phyloP scores from a whole-genome alignment of 192 early-diverging fungal genomes.

The Podila epigama region DNA sequence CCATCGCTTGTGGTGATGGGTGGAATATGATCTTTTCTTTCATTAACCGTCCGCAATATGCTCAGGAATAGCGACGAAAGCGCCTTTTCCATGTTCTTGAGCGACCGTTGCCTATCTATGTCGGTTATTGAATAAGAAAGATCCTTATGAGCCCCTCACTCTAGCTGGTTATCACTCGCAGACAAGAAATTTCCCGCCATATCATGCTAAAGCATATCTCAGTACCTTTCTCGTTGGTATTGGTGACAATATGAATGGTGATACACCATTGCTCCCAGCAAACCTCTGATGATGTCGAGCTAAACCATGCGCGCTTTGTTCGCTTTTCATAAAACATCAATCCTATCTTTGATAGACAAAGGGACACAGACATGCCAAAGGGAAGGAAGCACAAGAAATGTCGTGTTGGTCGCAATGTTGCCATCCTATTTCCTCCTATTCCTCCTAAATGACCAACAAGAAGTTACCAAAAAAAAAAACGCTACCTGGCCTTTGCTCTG shows the following conservation, averaged over 20 bases:
- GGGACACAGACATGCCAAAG: neutral
- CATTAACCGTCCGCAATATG: slow-evolving; percentile 64
- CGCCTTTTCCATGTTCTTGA: slow-evolving; percentile 54
- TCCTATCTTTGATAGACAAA: slow-evolving; percentile 45
- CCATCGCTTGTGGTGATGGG: slow-evolving; percentile 65
- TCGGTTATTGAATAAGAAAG: neutral
- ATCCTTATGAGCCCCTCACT: no score
- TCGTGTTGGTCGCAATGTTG: neutral
- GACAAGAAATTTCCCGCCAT: no score
- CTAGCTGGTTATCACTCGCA: no score
- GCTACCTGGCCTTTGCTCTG: slow-evolving; percentile 59
- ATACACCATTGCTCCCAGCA: slow-evolving; percentile 73
- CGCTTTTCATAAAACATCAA: slow-evolving; percentile 68
- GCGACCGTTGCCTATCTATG: slow-evolving; percentile 54
- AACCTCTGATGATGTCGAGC: slow-evolving; percentile 59
- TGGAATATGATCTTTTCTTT: slow-evolving; percentile 71
- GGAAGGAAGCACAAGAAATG: neutral
- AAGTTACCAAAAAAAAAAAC: no score
- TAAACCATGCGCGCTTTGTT: slow-evolving; percentile 67
- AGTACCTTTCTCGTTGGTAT: slow-evolving; percentile 59
- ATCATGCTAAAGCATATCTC: no score
- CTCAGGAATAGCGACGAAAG: slow-evolving; percentile 54
- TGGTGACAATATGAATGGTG: slow-evolving; percentile 54
- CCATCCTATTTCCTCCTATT: slow-evolving; percentile 13
- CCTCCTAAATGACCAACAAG: no score